Evolutionary conservation across 2,329 filamentous ascomycete genomes (phyloP), one percentile per base, ranked within the genome.

Genomic region (Diaporthe amygdali): DNA sequence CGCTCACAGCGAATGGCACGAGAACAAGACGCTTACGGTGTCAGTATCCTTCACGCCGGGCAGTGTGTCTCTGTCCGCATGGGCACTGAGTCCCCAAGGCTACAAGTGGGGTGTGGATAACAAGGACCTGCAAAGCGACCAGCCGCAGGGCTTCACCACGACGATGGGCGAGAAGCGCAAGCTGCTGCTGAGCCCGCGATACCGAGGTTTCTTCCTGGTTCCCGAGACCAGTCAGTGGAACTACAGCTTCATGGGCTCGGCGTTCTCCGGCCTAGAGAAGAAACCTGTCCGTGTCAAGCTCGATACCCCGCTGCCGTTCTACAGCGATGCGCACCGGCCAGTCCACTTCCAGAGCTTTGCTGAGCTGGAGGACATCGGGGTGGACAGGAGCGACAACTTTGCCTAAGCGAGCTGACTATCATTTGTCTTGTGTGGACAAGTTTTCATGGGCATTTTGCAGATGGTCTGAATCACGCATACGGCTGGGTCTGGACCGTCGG

Each of bases 31-130:
- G 0, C 91, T 98, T 70, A 98, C 95, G 1, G 95, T 99, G 84
- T 95, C 95, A 3, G 96, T 98, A 7, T 94, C 95, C 25, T 98
- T 99, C 84, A 98, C 96, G 0, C 96, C 96, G 1, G 96, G 96
- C 73, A 98, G 95, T 64, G 96, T 99, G 22, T 98, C 96, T 4
- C 88, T 99, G 64, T 94, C 94, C 7, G 95, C 96, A 0, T 99
- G 96, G 95, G 93, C 93, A 5, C 89, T 99, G 49, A 98, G 94
- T 1, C 95, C 96, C 1, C 87, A 92, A 74, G 96, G 96, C 66
- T 98, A 97, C 86, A 96, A 96, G 82, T 99, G 97, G 96, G 96
- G 96, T 74, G 94, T 91, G 1, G 94, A 98, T 80, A 99, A 99
- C 88, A 96, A 93, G 83, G 97, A 99, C 83, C 90, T 91, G 69